Conservation (phyloP, 495 filamentous ascomycete genomes). For the Penicillium steckii region DNA sequence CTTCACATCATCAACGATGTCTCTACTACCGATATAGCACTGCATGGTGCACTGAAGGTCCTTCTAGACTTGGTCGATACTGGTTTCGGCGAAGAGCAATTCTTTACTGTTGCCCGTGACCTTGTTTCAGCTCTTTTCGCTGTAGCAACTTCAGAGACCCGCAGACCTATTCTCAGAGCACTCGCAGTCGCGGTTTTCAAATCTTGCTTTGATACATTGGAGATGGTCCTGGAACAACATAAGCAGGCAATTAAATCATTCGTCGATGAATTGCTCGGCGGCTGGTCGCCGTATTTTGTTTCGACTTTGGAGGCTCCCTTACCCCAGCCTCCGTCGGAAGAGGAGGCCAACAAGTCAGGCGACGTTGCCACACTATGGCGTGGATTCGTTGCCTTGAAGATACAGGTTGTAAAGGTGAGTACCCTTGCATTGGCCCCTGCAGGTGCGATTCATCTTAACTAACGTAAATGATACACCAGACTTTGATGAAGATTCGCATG, state of each 20-base stretch:
- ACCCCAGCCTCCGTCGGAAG: conserved; percentile 58
- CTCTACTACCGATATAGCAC: conserved; percentile 66
- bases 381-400: conserved; percentile 79
- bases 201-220: conserved; percentile 88
- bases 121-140: conserved; percentile 80
- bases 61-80: conserved; percentile 91
- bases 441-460: background rate
- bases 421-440: too few relatives aligned
- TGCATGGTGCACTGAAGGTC: conserved; percentile 86
- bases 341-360: conserved; percentile 52
- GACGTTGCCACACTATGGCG: conserved; percentile 59
- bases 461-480: conserved; percentile 41
- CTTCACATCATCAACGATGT: conserved; percentile 68
- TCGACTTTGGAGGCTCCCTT: conserved; percentile 68
- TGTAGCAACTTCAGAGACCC: conserved; percentile 70
- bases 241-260: conserved; percentile 80
- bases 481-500: conserved; percentile 81
- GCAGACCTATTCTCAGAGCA: conserved; percentile 72
- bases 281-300: conserved; percentile 86
- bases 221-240: conserved; percentile 92
- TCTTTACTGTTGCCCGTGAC: conserved; percentile 81
- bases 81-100: conserved; percentile 87
- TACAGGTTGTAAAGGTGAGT: conserved; percentile 80
- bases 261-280: conserved; percentile 75
- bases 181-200: conserved; percentile 86